Percentiles rank a stretch among this genome's conserved stretches.
Conservation (phyloP, 2,329 filamentous ascomycete genomes). For the Lojkania enalia region DNA sequence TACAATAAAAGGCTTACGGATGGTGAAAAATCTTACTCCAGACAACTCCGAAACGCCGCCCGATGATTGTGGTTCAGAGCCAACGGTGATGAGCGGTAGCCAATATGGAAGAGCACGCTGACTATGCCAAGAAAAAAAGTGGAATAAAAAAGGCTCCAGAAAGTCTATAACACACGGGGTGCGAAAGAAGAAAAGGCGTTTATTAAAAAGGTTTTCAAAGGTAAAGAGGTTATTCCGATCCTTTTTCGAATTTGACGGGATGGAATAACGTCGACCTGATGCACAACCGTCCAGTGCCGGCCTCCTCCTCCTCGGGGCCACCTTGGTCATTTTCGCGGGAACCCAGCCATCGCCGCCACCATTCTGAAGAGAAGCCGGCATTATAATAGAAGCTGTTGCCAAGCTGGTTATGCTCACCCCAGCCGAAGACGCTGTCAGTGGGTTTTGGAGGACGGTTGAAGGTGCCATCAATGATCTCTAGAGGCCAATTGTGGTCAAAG, state of each 20-base stretch:
- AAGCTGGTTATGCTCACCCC: conserved; percentile 57
- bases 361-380: conserved; percentile 50
- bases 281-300: conserved; percentile 53
- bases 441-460: conserved; percentile 54
- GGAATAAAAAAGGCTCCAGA: conserved; percentile 13
- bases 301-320: conserved; percentile 47
- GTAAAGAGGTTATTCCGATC: conserved; percentile 34
- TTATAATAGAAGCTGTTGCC: conserved; percentile 58
- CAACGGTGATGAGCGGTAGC: conserved; percentile 16
- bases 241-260: conserved; percentile 54
- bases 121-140: conserved; percentile 24
- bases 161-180: conserved; percentile 31
- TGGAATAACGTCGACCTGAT: conserved; percentile 51
- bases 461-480: conserved; percentile 50
- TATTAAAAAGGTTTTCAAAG: conserved; percentile 31
- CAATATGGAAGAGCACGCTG: conserved; percentile 21
- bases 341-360: conserved; percentile 56
- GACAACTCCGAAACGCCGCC: conserved; percentile 36
- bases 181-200: conserved; percentile 19
- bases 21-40: neutral
- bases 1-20: neutral
- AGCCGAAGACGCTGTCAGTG: conserved; percentile 53
- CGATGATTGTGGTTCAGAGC: conserved; percentile 28
- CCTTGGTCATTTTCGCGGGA: conserved; percentile 51
- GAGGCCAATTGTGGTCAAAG: conserved; percentile 73